phyloP scores from a whole-genome alignment of 2,329 filamentous ascomycete genomes.

The Dichotomopilus funicola region DNA sequence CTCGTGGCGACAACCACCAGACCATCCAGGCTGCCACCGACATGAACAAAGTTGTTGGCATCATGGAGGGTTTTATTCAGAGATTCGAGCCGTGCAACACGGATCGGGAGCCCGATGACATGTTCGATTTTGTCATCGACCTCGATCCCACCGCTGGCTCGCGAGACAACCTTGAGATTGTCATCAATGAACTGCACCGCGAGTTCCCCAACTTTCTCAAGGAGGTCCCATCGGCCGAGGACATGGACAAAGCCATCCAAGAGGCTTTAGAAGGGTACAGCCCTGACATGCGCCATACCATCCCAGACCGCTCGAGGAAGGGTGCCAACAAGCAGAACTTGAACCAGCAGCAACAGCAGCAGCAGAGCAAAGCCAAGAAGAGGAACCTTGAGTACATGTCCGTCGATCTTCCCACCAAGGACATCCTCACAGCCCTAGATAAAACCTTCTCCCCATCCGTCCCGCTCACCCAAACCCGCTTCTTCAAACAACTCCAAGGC shows the following conservation, averaged over 20 bases:
- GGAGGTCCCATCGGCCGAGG: conserved; percentile 61
- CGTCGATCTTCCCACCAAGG: conserved; percentile 38
- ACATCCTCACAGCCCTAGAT: conserved; percentile 53
- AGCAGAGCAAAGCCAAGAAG: conserved; percentile 33
- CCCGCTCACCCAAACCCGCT: conserved; percentile 46
- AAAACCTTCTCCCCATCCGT: conserved; percentile 56
- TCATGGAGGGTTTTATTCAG: conserved; percentile 90
- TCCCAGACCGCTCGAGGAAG: conserved; percentile 52
- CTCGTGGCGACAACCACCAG: conserved; percentile 92
- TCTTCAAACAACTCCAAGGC: conserved; percentile 71
- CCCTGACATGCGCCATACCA: conserved; percentile 68
- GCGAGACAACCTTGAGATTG: conserved; percentile 75
- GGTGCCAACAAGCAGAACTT: conserved; percentile 36
- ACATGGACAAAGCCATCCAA: conserved; percentile 74
- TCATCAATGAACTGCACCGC: conserved; percentile 65
- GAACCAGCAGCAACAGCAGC: conserved; percentile 28
- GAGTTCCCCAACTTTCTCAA: conserved; percentile 71
- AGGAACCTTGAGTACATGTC: conserved; percentile 54
- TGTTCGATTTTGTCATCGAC: conserved; percentile 79
- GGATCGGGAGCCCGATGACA: conserved; percentile 63
- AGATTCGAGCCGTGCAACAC: conserved; percentile 75
- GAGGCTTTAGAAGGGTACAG: conserved; percentile 69
- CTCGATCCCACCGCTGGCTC: conserved; percentile 74
- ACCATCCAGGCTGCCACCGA: conserved; percentile 85
- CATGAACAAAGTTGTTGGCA: conserved; percentile 66